A percentile compares a stretch with the other conserved stretches of the same genome.
Evolutionary conservation across 2,329 filamentous ascomycete genomes (phyloP).

Genomic region (Eutypella sp.): DNA sequence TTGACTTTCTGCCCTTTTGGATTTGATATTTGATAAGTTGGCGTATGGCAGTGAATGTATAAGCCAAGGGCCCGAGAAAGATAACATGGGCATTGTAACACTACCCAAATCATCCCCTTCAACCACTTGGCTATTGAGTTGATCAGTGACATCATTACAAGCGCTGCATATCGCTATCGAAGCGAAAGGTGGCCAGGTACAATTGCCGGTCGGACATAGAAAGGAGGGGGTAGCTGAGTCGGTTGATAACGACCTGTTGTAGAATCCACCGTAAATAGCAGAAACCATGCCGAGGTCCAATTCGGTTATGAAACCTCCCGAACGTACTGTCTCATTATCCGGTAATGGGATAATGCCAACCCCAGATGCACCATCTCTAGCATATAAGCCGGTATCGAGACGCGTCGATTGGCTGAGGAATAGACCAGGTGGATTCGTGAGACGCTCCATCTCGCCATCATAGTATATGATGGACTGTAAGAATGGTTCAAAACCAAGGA

Average conservation of each 20-base stretch:
- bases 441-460: constrained; percentile 4
- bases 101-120: constrained; percentile 4
- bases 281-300: constrained; percentile 21
- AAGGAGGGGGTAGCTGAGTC: constrained; percentile 7
- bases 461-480: constrained; percentile 16
- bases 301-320: constrained; percentile 18
- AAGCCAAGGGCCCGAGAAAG: not conserved
- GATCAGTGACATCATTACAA: constrained; percentile 12
- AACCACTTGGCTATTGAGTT: constrained; percentile 1
- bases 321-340: not conserved
- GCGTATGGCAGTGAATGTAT: constrained; percentile 5
- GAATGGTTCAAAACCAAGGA: constrained; percentile 15
- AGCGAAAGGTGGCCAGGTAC: constrained; percentile 16
- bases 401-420: constrained; percentile 5
- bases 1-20: too few species aligned
- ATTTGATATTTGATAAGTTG: constrained; percentile 14
- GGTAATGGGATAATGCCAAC: not conserved
- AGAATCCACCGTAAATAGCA: not conserved
- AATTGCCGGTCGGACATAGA: constrained; percentile 18
- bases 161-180: constrained; percentile 15
- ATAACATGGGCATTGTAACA: not conserved
- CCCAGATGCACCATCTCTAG: not conserved
- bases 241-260: not conserved
- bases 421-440: not conserved
- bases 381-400: constrained; percentile 11